A percentile compares a stretch with the other conserved stretches of the same genome.
These are phyloP conservation scores for Batkoa obscura DNA, from an alignment of 371 early-diverging fungal species.

Conservation along the genomic window DNA sequence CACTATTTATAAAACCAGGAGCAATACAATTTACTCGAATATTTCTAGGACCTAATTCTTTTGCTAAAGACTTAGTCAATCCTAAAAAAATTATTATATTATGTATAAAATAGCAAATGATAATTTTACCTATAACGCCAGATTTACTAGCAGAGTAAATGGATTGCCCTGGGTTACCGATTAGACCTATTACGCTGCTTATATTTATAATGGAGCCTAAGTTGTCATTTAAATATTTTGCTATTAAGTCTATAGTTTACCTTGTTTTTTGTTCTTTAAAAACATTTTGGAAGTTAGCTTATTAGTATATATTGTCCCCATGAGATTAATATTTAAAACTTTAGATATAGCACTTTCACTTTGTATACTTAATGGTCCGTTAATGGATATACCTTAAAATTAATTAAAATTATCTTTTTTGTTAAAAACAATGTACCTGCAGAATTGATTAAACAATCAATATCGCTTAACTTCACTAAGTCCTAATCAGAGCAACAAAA, in stretches of 20 bases:
- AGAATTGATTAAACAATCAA: no score
- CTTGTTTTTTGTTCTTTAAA: slow-evolving; percentile 25
- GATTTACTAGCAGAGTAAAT: slow-evolving; percentile 73
- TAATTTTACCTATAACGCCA: slow-evolving; percentile 42
- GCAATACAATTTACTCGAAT: slow-evolving; percentile 67
- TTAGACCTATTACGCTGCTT: slow-evolving; percentile 53
- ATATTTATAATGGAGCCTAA: slow-evolving; percentile 67
- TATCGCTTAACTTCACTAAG: no score
- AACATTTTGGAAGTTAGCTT: slow-evolving; percentile 30
- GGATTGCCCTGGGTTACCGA: slow-evolving; percentile 58
- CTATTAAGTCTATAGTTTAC: slow-evolving; percentile 12
- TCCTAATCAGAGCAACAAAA: no score
- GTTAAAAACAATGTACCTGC: no score
- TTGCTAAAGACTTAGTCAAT: slow-evolving; percentile 61
- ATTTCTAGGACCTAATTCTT: slow-evolving; percentile 50
- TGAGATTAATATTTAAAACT: slow-evolving; percentile 34
- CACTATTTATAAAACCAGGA: slow-evolving; percentile 77
- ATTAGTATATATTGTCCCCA: slow-evolving; percentile 47
- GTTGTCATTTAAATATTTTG: neutral
- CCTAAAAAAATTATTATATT: slow-evolving; percentile 13
- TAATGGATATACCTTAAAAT: no score
- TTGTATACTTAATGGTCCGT: no score
- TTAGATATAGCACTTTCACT: no score
- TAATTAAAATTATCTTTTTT: no score
- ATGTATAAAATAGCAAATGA: no score